phyloP scores from a whole-genome alignment of 805 yeast species.

The Lachancea mirantina region DNA sequence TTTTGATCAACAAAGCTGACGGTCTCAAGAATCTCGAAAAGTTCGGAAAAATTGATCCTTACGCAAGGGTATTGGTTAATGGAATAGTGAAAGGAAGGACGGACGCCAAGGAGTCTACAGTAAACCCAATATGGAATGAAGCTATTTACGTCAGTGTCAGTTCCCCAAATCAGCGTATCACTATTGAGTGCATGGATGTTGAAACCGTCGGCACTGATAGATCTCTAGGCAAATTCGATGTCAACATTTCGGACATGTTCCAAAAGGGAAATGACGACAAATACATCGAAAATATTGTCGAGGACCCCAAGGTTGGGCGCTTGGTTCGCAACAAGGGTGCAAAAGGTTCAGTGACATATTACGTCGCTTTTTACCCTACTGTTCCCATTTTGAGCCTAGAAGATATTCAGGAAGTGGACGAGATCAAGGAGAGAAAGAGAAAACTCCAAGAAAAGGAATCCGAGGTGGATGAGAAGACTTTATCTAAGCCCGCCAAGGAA shows the following conservation, averaged over 20 bases:
- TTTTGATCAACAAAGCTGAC: slow-evolving; percentile 61
- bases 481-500: slow-evolving; percentile 25
- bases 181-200: slow-evolving; percentile 89
- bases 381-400: slow-evolving; percentile 71
- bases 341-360: slow-evolving; percentile 70
- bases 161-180: slow-evolving; percentile 72
- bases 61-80: slow-evolving; percentile 70
- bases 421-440: slow-evolving; percentile 33
- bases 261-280: slow-evolving; percentile 54
- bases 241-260: slow-evolving; percentile 61
- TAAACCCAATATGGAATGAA: slow-evolving; percentile 82
- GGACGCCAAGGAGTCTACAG: slow-evolving; percentile 52
- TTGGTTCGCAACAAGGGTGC: slow-evolving; percentile 73
- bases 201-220: slow-evolving; percentile 76
- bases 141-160: slow-evolving; percentile 75
- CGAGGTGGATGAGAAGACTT: slow-evolving; percentile 30
- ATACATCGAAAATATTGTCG: slow-evolving; percentile 51
- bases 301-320: slow-evolving; percentile 50
- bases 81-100: slow-evolving; percentile 76
- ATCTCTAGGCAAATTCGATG: slow-evolving; percentile 74
- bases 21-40: slow-evolving; percentile 79
- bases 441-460: slow-evolving; percentile 28
- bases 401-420: slow-evolving; percentile 55
- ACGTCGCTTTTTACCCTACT: slow-evolving; percentile 76
- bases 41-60: slow-evolving; percentile 90